A percentile compares a stretch with the other conserved stretches of the same genome.
phyloP scores from a whole-genome alignment of 2,329 filamentous ascomycete species.

The Penicillium sp. region DNA sequence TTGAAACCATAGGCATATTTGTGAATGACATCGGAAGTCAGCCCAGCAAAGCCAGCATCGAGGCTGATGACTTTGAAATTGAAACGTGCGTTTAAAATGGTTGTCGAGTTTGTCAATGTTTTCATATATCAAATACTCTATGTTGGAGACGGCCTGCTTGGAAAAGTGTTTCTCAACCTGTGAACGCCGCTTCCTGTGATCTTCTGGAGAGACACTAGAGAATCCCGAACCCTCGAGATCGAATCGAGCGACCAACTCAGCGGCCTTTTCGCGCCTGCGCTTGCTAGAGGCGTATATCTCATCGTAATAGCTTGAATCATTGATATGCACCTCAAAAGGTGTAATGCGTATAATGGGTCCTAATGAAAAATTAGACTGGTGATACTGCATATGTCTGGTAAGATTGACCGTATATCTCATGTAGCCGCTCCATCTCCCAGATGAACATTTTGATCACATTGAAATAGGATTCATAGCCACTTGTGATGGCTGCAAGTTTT shows the following conservation, averaged over 20 bases:
- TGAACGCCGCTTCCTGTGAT: constrained; percentile 21
- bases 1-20: constrained; percentile 37
- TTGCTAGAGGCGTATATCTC: constrained; percentile 30
- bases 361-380: constrained; percentile 3
- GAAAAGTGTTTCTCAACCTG: constrained; percentile 25
- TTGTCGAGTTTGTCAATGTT: constrained; percentile 15
- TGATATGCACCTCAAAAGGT: constrained; percentile 38
- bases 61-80: constrained; percentile 16
- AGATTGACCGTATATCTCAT: constrained; percentile 20
- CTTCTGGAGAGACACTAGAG: constrained; percentile 16
- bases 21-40: constrained; percentile 38
- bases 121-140: constrained; percentile 12
- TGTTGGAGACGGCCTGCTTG: constrained; percentile 15
- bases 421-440: constrained; percentile 35
- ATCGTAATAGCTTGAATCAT: constrained; percentile 35
- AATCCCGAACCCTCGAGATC: constrained; percentile 14
- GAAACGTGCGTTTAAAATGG: constrained; percentile 9
- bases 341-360: constrained; percentile 39
- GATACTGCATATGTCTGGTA: neutral
- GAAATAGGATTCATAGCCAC: constrained; percentile 37
- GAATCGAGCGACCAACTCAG: constrained; percentile 13
- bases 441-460: constrained; percentile 34
- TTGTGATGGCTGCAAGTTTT: constrained; percentile 32
- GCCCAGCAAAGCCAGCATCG: constrained; percentile 22
- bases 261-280: constrained; percentile 29